Evolutionary conservation across 1,139 yeast genomes (phyloP).

Genomic region (Cylindricascospora bacillispora): DNA sequence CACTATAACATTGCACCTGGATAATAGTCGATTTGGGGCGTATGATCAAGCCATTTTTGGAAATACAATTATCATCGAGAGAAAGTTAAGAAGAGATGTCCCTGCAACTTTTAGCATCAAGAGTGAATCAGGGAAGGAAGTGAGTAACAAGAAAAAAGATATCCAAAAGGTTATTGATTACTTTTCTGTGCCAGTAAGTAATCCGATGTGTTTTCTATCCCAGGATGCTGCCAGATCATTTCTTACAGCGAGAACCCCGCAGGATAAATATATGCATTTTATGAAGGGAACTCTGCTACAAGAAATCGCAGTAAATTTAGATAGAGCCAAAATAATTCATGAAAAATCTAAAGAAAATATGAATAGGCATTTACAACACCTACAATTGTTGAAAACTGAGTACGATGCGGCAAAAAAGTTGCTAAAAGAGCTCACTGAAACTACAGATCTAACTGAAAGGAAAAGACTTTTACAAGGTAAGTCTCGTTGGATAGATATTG

Average conservation of each 20-base stretch:
- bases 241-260: conserved; percentile 59
- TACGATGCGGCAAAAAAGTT: conserved; percentile 26
- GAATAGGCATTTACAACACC: conserved; percentile 16
- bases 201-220: conserved; percentile 85
- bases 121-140: conserved; percentile 36
- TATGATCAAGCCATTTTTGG: conserved; percentile 58
- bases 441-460: conserved; percentile 31
- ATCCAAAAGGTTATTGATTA: conserved; percentile 56
- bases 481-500: conserved; percentile 45
- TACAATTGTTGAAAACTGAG: conserved; percentile 22
- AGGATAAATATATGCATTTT: conserved; percentile 58
- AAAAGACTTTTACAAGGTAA: conserved; percentile 44
- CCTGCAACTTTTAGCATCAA: conserved; percentile 40
- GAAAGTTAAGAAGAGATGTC: conserved; percentile 48
- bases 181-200: conserved; percentile 71
- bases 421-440: conserved; percentile 21
- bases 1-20: conserved; percentile 43
- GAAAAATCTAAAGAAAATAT: conserved; percentile 17
- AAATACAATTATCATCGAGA: conserved; percentile 50
- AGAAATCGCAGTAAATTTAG: conserved; percentile 43
- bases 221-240: conserved; percentile 93
- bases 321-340: conserved; percentile 24
- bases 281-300: conserved; percentile 69
- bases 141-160: conserved; percentile 51
- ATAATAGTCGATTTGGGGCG: conserved; percentile 54